Base-by-base conservation (phyloP, 1,139 yeast species). In the Sugiyamaella novakii region DNA sequence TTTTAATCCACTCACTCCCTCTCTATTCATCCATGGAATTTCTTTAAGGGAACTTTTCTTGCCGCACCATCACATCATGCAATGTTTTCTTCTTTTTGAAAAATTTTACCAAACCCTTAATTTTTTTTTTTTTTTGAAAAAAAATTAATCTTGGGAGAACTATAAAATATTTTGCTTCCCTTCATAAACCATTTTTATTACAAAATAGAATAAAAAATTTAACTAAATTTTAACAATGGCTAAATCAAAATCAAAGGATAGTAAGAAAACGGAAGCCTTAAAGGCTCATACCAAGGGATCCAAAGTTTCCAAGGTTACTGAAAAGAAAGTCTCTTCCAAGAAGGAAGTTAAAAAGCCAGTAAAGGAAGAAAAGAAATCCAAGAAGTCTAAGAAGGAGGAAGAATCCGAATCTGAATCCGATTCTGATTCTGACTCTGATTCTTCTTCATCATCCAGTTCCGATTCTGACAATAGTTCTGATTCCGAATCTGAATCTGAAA, bases 351-450 rank as follows among this genome's bases (percentile, higher is more conserved):
- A 28, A 59, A 55, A 57, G 57, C 58, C 50, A 54, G 55, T 51
- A 43, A 55, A 55, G 54, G 58, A 48, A 22, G 59, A 64, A 55
- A 56, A 57, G 41, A 57, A 57, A 43, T 54, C 55, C 47, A 54
- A 56, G 58, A 54, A 53, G 61, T 60, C 47, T 58, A 66, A 35
- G 61, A 54, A 58, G 51, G 54, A 49, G 34, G 59, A 56, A 25
- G 61, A 60, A 30, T 66, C 72, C 35, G 72, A 67, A 38, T 54
- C 62, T 38, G 59, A 56, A 44, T 54, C 40, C 8, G 30, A 36
- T 36, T 22, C 52, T 22, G 25, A 22, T 52, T 60, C 65, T 37
- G 65, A 59, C 48, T 56, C 59, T 31, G 62, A 58, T 27, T 49
- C 54, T 31, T 47, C 62, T 8, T 6, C 5, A 8, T 6, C 5